Evolutionary conservation across 1,139 yeast species (phyloP), one percentile per base, ranked within the genome.

Genomic region (Pichia cactophila): DNA sequence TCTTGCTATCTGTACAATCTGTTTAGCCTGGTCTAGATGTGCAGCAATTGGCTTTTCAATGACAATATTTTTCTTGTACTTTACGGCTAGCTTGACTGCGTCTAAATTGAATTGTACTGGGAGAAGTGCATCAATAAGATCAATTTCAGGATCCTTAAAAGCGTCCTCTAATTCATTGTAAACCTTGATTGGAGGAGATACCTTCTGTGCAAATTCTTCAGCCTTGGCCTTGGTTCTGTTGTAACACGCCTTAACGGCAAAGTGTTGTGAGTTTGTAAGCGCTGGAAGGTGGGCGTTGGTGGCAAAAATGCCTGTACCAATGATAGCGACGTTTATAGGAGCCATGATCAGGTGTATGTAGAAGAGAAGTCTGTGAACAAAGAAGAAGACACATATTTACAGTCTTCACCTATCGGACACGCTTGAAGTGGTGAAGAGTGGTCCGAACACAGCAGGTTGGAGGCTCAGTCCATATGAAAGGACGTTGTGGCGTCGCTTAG

Each of bases 11-110:
- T 78, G 67, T 42, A 88, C 96, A 54, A 90, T 80, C 64, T 85
- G 83, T 55, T 73, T 74, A 17, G 96, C 96, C 65, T 87, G 95
- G 10, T 73, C 75, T 59, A 90, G 66, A 56, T 78, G 83, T 44
- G 96, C 95, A 42, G 97, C 94, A 64, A 90, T 82, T 56, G 97
- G 97, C 69, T 90, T 90, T 65, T 90, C 97, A 58, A 90, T 69
- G 42, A 81, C 74, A 46, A 88, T 73, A 46, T 96, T 94, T 69
- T 88, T 90, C 49, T 80, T 78, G 60, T 85, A 75, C 46, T 77
- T 74, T 50, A 87, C 71, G 6, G 87, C 87, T 47, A 81, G 77
- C 56, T 71, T 69, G 40, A 88, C 84, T 4, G 81, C 81, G 43
- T 74, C 80, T 45, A 80, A 70, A 64, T 88, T 90, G 71, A 68